Percentiles rank a stretch among this genome's conserved stretches.
Conservation (phyloP, 2,329 filamentous ascomycete species). For the Aspergillus sojae region DNA sequence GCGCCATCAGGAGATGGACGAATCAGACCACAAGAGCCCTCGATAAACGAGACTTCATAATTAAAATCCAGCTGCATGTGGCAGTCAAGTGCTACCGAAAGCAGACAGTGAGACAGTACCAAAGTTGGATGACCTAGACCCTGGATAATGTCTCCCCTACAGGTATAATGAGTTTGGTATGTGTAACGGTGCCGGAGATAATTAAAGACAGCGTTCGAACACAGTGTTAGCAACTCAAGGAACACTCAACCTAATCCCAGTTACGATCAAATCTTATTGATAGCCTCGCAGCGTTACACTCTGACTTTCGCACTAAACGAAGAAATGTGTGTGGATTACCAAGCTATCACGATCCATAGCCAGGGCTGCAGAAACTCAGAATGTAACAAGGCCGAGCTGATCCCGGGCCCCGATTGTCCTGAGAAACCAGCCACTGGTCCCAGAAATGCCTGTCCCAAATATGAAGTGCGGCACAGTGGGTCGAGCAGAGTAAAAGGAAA, state of each 20-base stretch:
- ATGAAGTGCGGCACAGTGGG: neutral
- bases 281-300: neutral
- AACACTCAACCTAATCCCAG: neutral
- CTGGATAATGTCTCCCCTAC: neutral
- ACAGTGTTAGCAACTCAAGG: neutral
- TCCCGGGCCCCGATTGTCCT: neutral
- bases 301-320: neutral
- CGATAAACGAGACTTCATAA: neutral
- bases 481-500: neutral
- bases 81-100: neutral
- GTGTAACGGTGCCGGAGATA: neutral
- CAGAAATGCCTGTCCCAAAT: neutral
- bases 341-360: neutral
- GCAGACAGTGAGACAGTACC: neutral
- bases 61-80: neutral
- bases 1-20: neutral
- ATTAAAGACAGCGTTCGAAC: neutral
- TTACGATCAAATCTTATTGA: neutral
- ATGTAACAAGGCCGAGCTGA: neutral
- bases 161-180: neutral
- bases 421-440: neutral
- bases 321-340: neutral
- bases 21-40: neutral
- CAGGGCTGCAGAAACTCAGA: neutral
- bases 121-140: neutral